Percentiles rank a stretch among this genome's conserved stretches.
phyloP scores from a whole-genome alignment of 2,329 filamentous ascomycete species.

The Karstenula rhodostoma region DNA sequence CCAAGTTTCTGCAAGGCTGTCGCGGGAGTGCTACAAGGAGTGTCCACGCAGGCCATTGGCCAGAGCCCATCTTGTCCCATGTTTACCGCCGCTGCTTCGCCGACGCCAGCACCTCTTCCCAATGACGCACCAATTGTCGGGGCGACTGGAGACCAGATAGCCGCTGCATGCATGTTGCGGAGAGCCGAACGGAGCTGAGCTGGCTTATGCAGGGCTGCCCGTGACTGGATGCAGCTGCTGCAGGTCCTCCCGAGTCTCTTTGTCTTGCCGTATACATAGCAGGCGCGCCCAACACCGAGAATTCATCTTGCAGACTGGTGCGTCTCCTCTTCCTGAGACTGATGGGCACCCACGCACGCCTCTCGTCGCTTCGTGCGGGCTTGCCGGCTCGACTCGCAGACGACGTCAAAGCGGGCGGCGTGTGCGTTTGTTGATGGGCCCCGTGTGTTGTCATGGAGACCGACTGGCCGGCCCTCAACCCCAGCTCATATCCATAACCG shows the following conservation, averaged over 20 bases:
- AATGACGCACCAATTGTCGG: constrained; percentile 21
- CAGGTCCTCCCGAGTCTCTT: constrained; percentile 16
- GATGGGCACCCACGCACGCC: constrained; percentile 7
- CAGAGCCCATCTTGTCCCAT: neutral
- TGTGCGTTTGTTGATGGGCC: constrained; percentile 37
- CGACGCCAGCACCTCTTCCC: neutral
- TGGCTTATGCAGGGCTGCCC: constrained; percentile 28
- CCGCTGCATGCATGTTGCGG: constrained; percentile 11
- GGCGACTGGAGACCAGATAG: constrained; percentile 14
- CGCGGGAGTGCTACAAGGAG: neutral
- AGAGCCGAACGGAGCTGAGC: constrained; percentile 14
- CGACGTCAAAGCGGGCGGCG: constrained; percentile 28
- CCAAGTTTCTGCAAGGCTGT: constrained; percentile 1
- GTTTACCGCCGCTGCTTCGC: constrained; percentile 17
- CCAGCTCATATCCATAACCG: constrained; percentile 26
- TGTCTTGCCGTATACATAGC: neutral
- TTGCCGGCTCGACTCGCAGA: constrained; percentile 9
- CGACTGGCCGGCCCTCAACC: constrained; percentile 23
- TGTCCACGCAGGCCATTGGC: neutral
- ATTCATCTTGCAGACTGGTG: neutral
- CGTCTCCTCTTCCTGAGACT: neutral
- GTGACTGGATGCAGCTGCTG: constrained; percentile 20
- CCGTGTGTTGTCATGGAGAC: constrained; percentile 39
- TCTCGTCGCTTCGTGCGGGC: constrained; percentile 2
- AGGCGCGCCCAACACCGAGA: neutral